Base-by-base conservation (phyloP, 257 asterid species). In the Solanum commersonii region DNA sequence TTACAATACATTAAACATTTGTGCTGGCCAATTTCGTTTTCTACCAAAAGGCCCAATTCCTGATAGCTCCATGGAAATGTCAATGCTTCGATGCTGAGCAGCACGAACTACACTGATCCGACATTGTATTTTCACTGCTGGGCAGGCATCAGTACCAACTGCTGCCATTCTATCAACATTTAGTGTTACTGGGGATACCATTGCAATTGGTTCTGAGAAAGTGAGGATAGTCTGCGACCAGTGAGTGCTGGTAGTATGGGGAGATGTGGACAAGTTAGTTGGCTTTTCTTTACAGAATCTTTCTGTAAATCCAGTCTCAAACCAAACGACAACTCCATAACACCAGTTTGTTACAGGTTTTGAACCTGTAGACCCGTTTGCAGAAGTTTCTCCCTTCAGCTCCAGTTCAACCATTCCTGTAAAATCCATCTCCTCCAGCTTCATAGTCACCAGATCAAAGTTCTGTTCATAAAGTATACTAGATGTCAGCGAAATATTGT, bases 161-260 rank as follows among this genome's bases (percentile, higher is more conserved):
- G 86, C 87, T 11, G 90, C 94, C 18, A 71, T 23, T 65, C 85
- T 87, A 12, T 88, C 88, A 44, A 88, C 59, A 10, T 34, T 87
- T 56, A 71, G 42, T 83, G 88, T 88, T 18, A 72, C 91, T 4
- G 92, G 90, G 87, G 93, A 91, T 81, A 46, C 85, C 91, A 97
- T 92, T 59, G 96, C 93, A 87, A 97, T 90, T 85, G 99, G 99
- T 86, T 97, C 99, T 38, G 91, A 89, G 82, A 97, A 95, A 72
- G 98, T 95, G 89, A 97, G 95, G 89, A 96, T 83, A 20, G 99
- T 97, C 89, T 97, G 99, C 8, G 98, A 93, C 99, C 99, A 97
- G 86, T 97, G 99, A 38, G 99, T 97, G 72, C 92, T 91, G 31
- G 96, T 94, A 23, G 90, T 90, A 89, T 92, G 94, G 15, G 99